phyloP scores from a whole-genome alignment of 2,329 filamentous ascomycete species.

The Pyrenochaeta sp. region DNA sequence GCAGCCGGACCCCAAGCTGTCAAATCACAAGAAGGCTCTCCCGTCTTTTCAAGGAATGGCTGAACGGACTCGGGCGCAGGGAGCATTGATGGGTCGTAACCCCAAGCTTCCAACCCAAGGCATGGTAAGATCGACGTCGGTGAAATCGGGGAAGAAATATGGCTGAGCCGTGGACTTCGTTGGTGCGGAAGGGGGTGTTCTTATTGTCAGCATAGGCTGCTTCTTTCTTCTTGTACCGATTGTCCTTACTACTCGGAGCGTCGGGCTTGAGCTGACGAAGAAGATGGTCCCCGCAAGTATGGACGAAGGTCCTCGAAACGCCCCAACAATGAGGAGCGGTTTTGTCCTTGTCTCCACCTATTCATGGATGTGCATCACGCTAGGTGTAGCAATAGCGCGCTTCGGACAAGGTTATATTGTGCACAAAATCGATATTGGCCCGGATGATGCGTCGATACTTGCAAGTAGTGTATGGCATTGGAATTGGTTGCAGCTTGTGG shows the following conservation, averaged over 20 bases:
- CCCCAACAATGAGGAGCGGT: slow-evolving; percentile 13
- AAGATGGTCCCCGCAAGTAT: slow-evolving; percentile 3
- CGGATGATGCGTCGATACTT: slow-evolving; percentile 24
- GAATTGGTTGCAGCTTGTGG: background rate
- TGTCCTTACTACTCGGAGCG: background rate
- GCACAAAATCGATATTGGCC: slow-evolving; percentile 22
- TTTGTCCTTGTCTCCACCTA: slow-evolving; percentile 29
- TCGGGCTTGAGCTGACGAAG: background rate
- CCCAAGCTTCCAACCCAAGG: slow-evolving; percentile 2
- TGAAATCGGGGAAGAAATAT: background rate
- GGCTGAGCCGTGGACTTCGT: background rate
- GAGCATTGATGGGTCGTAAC: slow-evolving; percentile 1
- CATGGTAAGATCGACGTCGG: background rate
- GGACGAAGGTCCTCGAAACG: slow-evolving; percentile 12
- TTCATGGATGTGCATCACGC: slow-evolving; percentile 22
- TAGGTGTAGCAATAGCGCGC: slow-evolving; percentile 18
- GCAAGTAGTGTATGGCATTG: slow-evolving; percentile 17
- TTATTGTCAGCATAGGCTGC: background rate
- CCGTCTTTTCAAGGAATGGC: background rate
- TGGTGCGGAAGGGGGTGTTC: background rate
- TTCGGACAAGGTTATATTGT: slow-evolving; percentile 14
- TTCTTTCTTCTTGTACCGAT: background rate
- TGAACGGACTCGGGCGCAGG: slow-evolving; percentile 1
- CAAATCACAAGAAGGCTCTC: slow-evolving; percentile 1
- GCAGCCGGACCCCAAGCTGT: background rate